phyloP scores from a whole-genome alignment of 495 filamentous ascomycete species.

The Aspergillus leporis region DNA sequence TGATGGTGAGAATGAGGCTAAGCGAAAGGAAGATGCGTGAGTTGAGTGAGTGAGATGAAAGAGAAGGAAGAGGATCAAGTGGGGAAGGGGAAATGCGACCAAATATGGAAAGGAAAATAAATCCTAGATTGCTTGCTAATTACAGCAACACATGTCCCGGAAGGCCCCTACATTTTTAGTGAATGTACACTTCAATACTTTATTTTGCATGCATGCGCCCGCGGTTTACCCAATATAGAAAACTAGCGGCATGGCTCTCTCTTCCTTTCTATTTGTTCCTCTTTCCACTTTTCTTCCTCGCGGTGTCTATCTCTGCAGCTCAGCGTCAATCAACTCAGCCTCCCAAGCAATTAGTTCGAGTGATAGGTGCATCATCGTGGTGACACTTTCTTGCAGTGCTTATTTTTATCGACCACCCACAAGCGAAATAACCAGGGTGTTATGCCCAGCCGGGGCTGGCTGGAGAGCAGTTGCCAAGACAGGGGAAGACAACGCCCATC shows the following conservation, averaged over 20 bases:
- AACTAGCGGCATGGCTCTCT: not conserved
- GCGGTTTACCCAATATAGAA: not conserved
- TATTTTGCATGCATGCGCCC: not conserved
- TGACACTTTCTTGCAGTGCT: not conserved
- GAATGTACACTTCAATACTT: not conserved
- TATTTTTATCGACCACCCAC: not conserved
- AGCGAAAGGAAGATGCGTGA: conserved; percentile 1
- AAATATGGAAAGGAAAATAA: conserved; percentile 10
- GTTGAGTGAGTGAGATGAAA: conserved; percentile 5
- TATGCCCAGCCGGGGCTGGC: not conserved
- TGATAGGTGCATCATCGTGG: not conserved
- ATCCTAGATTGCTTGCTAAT: not conserved
- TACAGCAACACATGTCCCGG: not conserved
- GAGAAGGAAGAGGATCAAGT: conserved; percentile 10
- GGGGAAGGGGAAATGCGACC: conserved; percentile 8
- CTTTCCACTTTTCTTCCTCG: not conserved
- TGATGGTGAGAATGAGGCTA: conserved; percentile 1
- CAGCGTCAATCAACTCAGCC: not conserved
- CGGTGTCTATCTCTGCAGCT: not conserved
- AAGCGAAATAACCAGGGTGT: not conserved
- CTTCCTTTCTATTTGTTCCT: not conserved
- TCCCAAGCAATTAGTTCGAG: not conserved
- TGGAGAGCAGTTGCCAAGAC: not conserved
- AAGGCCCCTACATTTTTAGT: not conserved
- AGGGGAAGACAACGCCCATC: not conserved